These are phyloP conservation scores for Solanum phureja DNA, from an alignment of 257 asterid genomes.

Conservation along the genomic window DNA sequence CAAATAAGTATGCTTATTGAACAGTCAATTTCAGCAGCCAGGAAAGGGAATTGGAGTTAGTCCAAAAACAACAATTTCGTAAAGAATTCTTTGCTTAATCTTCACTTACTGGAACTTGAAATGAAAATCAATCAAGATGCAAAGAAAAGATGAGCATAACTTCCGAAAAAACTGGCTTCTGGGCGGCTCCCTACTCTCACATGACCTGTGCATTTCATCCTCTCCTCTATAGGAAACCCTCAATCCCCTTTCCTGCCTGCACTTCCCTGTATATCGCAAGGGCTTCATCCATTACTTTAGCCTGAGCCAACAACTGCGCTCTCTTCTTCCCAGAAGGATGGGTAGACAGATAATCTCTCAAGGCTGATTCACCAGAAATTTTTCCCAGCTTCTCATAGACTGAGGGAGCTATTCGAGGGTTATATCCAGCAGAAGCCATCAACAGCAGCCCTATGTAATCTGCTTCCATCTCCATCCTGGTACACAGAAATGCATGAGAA, in stretches of 20 bases:
- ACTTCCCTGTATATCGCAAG: conserved; percentile 45
- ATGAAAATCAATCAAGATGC: neutral
- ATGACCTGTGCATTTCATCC: neutral
- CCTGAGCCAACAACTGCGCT: conserved; percentile 56
- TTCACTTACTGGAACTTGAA: neutral
- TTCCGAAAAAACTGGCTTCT: neutral
- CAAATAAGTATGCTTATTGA: neutral
- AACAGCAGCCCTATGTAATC: conserved; percentile 74
- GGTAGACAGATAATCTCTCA: conserved; percentile 67
- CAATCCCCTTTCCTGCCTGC: conserved; percentile 46
- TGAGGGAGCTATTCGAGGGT: conserved; percentile 81
- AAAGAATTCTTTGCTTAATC: neutral
- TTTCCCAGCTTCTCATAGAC: conserved; percentile 74
- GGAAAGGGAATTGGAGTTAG: neutral
- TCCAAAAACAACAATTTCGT: neutral
- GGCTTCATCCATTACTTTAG: conserved; percentile 94
- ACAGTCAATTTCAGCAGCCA: neutral
- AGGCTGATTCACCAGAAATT: conserved; percentile 40
- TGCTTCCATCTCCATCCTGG: conserved; percentile 97
- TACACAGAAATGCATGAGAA: neutral
- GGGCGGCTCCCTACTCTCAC: neutral
- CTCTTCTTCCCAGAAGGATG: conserved; percentile 94
- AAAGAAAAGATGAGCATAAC: neutral
- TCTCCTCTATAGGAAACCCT: conserved; percentile 49
- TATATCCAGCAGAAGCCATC: conserved; percentile 78